These are phyloP conservation scores for Brassica carinata DNA, from an alignment of 345 rosid genomes.

Conservation along the genomic window DNA sequence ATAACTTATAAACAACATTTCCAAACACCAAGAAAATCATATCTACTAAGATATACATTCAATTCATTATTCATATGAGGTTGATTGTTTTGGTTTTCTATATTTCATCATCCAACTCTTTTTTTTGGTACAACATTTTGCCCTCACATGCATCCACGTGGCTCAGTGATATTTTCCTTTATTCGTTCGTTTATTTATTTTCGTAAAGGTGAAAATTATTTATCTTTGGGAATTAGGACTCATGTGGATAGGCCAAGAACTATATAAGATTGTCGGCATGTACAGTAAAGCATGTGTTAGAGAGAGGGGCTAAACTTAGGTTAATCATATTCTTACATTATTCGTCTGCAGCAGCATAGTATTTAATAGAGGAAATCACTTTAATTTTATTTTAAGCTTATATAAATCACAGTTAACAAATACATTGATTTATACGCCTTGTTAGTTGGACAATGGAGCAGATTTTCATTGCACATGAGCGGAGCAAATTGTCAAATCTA, in stretches of 20 bases:
- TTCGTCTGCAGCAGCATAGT: constrained; percentile 29
- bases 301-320: neutral
- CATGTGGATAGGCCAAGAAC: constrained; percentile 30
- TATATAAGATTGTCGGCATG: constrained; percentile 32
- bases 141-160: constrained; percentile 45
- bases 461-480: neutral
- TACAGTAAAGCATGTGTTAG: constrained; percentile 34
- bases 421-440: neutral
- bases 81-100: neutral
- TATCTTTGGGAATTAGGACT: constrained; percentile 18
- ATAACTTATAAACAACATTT: neutral
- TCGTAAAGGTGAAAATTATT: constrained; percentile 8
- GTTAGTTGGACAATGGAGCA: neutral
- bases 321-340: constrained; percentile 19
- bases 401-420: neutral
- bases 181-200: neutral
- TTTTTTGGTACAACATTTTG: neutral
- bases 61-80: neutral
- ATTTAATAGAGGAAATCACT: neutral
- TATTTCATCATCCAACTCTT: neutral
- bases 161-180: constrained; percentile 5
- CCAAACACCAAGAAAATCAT: neutral
- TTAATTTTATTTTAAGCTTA: neutral
- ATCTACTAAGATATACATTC: neutral
- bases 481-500: neutral